Conservation (phyloP, 176 grass and related monocot genomes). For the Hsuehochloa calcarea region DNA sequence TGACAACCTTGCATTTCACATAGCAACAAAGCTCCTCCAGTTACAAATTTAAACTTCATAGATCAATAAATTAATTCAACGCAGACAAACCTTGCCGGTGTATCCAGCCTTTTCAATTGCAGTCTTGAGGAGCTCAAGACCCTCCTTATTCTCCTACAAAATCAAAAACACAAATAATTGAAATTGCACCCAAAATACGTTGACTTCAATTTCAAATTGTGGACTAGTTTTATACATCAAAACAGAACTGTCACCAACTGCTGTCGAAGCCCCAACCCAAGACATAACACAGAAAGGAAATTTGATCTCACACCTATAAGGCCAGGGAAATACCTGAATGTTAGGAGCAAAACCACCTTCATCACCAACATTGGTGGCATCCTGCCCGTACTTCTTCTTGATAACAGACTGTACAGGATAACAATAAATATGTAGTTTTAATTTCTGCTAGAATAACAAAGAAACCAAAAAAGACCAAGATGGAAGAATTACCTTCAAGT, state of each 20-base stretch:
- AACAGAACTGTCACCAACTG: background rate
- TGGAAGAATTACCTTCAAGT: slow-evolving; percentile 61
- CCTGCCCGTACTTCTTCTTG: slow-evolving; percentile 99
- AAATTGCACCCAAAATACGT: background rate
- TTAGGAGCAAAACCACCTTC: slow-evolving; percentile 99
- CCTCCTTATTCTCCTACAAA: slow-evolving; percentile 87
- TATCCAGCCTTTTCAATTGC: slow-evolving; percentile 94
- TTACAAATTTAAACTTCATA: background rate
- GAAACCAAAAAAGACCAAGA: background rate
- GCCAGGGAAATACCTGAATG: slow-evolving; percentile 63
- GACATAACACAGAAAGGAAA: background rate
- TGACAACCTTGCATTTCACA: slow-evolving; percentile 52
- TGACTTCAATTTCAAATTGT: no score
- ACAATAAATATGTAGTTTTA: background rate
- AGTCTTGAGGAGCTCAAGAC: slow-evolving; percentile 91
- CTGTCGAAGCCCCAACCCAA: background rate
- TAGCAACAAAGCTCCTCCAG: background rate
- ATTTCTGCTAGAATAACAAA: background rate
- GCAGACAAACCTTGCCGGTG: slow-evolving; percentile 71
- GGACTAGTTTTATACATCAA: background rate
- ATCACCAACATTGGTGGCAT: slow-evolving; percentile 96
- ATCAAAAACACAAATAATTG: background rate
- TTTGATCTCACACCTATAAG: background rate
- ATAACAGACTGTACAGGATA: slow-evolving; percentile 63
- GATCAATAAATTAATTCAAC: background rate